Evolutionary conservation across 2,329 filamentous ascomycete species (phyloP).

Genomic region (Aspergillus quadrilineatus): DNA sequence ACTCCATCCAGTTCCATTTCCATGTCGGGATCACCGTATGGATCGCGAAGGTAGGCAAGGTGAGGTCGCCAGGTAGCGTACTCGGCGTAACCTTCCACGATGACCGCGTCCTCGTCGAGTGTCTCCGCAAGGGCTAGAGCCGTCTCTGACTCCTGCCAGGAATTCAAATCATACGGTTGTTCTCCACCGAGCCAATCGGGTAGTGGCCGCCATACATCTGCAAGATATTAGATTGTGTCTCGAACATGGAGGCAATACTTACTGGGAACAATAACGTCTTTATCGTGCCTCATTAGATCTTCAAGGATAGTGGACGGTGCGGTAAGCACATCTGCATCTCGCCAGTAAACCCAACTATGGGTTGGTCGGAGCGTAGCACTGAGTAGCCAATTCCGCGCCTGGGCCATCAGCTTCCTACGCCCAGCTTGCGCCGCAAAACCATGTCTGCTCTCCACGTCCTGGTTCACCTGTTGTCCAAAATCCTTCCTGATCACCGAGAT

Average conservation of each 20-base stretch:
- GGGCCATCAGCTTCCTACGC: conserved; percentile 93
- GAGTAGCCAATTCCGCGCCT: conserved; percentile 94
- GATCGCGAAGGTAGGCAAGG: conserved; percentile 92
- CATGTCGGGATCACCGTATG: conserved; percentile 97
- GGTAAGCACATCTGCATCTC: conserved; percentile 97
- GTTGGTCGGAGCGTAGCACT: conserved; percentile 90
- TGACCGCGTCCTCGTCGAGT: conserved; percentile 94
- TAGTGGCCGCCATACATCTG: conserved; percentile 96
- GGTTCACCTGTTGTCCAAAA: conserved; percentile 95
- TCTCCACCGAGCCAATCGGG: conserved; percentile 98
- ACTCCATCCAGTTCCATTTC: conserved; percentile 99
- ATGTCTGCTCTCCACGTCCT: conserved; percentile 95
- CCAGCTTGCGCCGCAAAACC: conserved; percentile 95
- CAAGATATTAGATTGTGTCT: conserved; percentile 19
- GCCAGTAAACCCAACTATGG: conserved; percentile 99
- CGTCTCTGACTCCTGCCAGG: conserved; percentile 98
- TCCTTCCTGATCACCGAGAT: conserved; percentile 98
- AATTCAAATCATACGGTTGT: conserved; percentile 97
- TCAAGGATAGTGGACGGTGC: conserved; percentile 95
- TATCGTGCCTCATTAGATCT: conserved; percentile 97
- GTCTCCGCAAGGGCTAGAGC: conserved; percentile 90
- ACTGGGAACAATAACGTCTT: conserved; percentile 98
- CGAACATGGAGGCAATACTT: conserved; percentile 47
- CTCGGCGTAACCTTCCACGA: conserved; percentile 97
- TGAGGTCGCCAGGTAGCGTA: conserved; percentile 98